These are phyloP conservation scores for Coemansia sp. DNA, from an alignment of 192 early-diverging fungal genomes.

Conservation along the genomic window DNA sequence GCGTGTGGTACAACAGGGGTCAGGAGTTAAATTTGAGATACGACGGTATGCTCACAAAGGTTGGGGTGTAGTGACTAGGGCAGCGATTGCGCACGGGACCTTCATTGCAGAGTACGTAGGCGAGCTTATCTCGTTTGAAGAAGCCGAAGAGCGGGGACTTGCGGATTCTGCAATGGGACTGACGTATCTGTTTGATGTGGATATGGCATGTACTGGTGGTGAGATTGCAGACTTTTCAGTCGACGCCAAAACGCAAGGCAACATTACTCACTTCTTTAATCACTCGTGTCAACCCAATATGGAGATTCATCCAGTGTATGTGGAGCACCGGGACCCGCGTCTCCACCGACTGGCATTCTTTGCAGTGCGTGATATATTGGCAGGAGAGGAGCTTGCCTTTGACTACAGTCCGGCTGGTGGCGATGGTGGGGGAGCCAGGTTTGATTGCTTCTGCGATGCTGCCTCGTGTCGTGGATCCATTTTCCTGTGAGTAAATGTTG, in stretches of 20 bases:
- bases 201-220: conserved; percentile 76
- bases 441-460: conserved; percentile 32
- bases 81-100: conserved; percentile 43
- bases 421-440: conserved; percentile 7
- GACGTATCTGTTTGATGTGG: conserved; percentile 68
- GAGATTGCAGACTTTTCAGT: conserved; percentile 94
- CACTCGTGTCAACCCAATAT: conserved; percentile 96
- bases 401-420: conserved; percentile 88
- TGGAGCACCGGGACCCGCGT: conserved; percentile 82
- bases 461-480: conserved; percentile 28
- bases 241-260: conserved; percentile 88
- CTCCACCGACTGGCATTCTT: conserved; percentile 90
- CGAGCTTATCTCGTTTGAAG: conserved; percentile 80
- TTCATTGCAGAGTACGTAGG: conserved; percentile 98
- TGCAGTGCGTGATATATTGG: conserved; percentile 66
- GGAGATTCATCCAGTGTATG: conserved; percentile 41
- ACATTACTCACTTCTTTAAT: conserved; percentile 96
- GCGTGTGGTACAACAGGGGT: conserved; percentile 47
- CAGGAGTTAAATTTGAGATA: conserved; percentile 36
- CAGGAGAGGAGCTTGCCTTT: conserved; percentile 88
- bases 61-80: conserved; percentile 49
- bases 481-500: conserved; percentile 6
- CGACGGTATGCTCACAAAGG: conserved; percentile 42
- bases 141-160: conserved; percentile 68
- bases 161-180: conserved; percentile 25